A percentile compares a stretch with the other conserved stretches of the same genome.
Evolutionary conservation across 2,329 filamentous ascomycete species (phyloP).

Genomic region (Aspergillus sp.): DNA sequence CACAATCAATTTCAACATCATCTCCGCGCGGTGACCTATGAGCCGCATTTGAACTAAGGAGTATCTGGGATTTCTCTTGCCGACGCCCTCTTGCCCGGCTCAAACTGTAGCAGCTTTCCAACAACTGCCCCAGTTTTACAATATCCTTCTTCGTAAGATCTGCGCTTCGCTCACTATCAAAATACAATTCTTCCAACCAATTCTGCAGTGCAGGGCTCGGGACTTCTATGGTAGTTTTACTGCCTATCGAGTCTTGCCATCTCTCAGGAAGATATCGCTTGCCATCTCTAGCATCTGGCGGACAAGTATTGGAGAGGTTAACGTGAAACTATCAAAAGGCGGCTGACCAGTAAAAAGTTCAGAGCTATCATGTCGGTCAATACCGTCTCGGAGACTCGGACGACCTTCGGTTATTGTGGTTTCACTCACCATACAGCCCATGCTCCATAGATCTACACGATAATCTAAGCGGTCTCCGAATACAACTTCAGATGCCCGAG

Average conservation of each 20-base stretch:
- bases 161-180: conserved; percentile 17
- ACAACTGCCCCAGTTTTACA: neutral
- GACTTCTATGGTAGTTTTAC: conserved; percentile 7
- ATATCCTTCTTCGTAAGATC: conserved; percentile 16
- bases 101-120: conserved; percentile 6
- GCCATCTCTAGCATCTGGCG: conserved; percentile 32
- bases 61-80: conserved; percentile 8
- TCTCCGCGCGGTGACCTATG: too few relatives aligned
- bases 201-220: conserved; percentile 22
- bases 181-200: conserved; percentile 35
- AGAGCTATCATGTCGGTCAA: conserved; percentile 19
- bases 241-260: conserved; percentile 25
- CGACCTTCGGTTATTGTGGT: neutral
- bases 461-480: conserved; percentile 30
- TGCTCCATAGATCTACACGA: conserved; percentile 34
- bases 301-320: conserved; percentile 25
- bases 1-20: too few relatives aligned
- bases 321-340: conserved; percentile 32
- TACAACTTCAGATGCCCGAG: conserved; percentile 34
- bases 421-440: conserved; percentile 30
- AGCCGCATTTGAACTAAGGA: conserved; percentile 4
- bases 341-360: conserved; percentile 34
- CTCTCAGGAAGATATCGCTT: conserved; percentile 28
- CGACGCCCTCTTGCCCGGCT: conserved; percentile 7
- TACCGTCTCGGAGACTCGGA: neutral